A percentile compares a stretch with the other conserved stretches of the same genome.
These are phyloP conservation scores for Huntiella omanensis DNA, from an alignment of 2,329 filamentous ascomycete genomes.

Conservation along the genomic window DNA sequence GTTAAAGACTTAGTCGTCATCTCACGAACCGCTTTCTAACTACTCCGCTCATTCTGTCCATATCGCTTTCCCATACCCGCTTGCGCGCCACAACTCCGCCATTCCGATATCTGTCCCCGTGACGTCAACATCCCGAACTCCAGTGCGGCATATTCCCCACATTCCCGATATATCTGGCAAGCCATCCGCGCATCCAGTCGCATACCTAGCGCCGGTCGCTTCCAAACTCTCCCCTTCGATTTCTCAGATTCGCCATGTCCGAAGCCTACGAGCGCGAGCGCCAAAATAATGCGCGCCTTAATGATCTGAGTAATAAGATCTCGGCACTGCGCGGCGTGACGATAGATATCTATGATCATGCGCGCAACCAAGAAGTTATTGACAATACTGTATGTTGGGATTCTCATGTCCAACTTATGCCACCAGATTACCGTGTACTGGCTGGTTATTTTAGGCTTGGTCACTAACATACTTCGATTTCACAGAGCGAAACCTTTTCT, in stretches of 20 bases:
- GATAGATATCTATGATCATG: conserved; percentile 94
- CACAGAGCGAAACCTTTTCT: conserved; percentile 73
- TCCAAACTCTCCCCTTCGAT: neutral
- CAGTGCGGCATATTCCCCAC: too few relatives aligned
- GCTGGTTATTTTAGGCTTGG: neutral
- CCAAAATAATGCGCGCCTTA: conserved; percentile 89
- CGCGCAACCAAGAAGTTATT: conserved; percentile 70
- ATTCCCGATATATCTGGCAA: neutral
- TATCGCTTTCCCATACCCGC: too few relatives aligned
- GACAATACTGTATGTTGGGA: conserved; percentile 56
- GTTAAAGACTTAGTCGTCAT: too few relatives aligned
- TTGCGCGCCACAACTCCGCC: too few relatives aligned
- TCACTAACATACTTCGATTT: neutral
- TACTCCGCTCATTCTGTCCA: too few relatives aligned
- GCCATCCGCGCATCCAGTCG: neutral
- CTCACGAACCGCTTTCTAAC: too few relatives aligned
- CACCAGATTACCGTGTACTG: conserved; percentile 1
- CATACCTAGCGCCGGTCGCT: neutral
- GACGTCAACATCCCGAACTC: too few relatives aligned
- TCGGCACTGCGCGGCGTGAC: conserved; percentile 83
- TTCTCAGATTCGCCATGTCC: conserved; percentile 33
- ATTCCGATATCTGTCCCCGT: too few relatives aligned
- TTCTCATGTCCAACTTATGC: neutral
- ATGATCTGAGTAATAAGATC: conserved; percentile 80
- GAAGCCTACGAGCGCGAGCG: conserved; percentile 63